Percentiles rank a stretch among this genome's conserved stretches.
Conservation (phyloP, 768 basidiomycete species). For the Cyclocybe cylindracea region DNA sequence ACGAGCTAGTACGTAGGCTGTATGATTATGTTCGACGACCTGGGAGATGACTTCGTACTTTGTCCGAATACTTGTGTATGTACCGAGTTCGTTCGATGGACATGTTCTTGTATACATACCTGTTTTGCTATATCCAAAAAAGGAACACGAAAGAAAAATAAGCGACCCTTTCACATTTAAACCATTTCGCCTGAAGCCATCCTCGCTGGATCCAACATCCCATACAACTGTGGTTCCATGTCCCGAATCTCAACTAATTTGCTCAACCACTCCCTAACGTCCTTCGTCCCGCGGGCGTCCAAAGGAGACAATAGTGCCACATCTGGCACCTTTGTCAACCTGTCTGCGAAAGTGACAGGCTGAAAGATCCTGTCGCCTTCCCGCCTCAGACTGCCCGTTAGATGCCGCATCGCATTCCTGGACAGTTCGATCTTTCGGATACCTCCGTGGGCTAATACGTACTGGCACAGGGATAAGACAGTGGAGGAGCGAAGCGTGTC, state of each 20-base stretch:
- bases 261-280: conserved; percentile 8
- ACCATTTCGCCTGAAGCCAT: neutral
- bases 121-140: too few species aligned
- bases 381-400: conserved; percentile 7
- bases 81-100: too few species aligned
- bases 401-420: conserved; percentile 12
- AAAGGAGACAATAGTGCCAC: too few species aligned
- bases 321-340: too few species aligned
- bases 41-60: too few species aligned
- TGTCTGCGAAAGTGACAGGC: neutral
- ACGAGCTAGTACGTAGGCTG: neutral
- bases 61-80: too few species aligned
- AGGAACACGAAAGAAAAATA: too few species aligned
- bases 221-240: neutral
- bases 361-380: neutral
- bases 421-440: conserved; percentile 15
- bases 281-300: neutral
- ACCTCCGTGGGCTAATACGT: conserved; percentile 6
- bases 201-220: neutral
- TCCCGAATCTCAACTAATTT: neutral
- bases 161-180: neutral
- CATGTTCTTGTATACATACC: too few species aligned
- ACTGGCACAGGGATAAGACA: conserved; percentile 13
- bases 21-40: neutral
- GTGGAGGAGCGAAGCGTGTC: conserved; percentile 11